These are phyloP conservation scores for Tuber indicum DNA, from an alignment of 495 filamentous ascomycete species.

Conservation along the genomic window DNA sequence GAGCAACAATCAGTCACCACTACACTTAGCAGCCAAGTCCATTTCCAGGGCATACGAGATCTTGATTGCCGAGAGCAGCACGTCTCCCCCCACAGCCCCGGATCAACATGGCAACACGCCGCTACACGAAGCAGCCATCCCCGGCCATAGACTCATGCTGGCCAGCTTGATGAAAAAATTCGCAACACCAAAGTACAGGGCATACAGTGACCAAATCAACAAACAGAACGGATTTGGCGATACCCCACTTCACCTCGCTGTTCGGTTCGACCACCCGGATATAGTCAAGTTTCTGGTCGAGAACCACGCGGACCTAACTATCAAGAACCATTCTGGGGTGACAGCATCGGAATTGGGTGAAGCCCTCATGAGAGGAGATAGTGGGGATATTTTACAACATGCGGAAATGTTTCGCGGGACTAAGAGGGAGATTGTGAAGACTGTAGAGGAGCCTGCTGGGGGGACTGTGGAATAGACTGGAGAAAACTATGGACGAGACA, in stretches of 20 bases:
- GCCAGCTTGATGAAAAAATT: neutral
- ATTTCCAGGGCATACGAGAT: too few relatives aligned
- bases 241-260: neutral
- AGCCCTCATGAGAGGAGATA: constrained; percentile 61
- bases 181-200: neutral
- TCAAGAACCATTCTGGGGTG: neutral
- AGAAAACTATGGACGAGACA: too few relatives aligned
- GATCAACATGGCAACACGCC: neutral
- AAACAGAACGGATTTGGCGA: neutral
- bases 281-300: neutral
- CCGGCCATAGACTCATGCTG: neutral
- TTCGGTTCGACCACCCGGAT: neutral
- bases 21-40: neutral
- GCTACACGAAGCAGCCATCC: neutral
- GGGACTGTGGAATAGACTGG: too few relatives aligned
- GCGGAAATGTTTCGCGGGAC: too few relatives aligned
- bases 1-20: neutral
- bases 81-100: too few relatives aligned
- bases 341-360: constrained; percentile 56
- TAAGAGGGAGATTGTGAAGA: constrained; percentile 44
- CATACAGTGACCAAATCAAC: neutral
- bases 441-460: constrained; percentile 42
- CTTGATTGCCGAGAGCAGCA: too few relatives aligned
- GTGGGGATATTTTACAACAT: too few relatives aligned
- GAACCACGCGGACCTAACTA: neutral